Conservation (phyloP, 345 rosid species). For the Xanthoceras sorbifolium region DNA sequence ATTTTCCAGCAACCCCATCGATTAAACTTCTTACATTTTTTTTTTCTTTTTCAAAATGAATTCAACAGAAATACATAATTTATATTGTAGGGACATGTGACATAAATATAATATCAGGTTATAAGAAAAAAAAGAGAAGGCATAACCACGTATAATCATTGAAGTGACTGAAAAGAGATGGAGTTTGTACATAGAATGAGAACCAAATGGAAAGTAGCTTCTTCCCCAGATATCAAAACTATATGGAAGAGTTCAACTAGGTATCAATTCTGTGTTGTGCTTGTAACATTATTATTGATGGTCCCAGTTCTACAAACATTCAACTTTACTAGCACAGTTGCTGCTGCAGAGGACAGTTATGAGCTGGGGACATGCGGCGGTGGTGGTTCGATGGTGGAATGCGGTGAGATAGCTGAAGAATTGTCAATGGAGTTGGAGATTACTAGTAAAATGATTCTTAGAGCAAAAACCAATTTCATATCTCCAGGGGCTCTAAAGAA, state of each 20-base stretch:
- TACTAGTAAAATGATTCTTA: constrained; percentile 13
- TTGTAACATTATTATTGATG: neutral
- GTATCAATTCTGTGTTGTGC: neutral
- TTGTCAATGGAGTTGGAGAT: constrained; percentile 17
- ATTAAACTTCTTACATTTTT: neutral
- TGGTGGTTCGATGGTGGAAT: constrained; percentile 17
- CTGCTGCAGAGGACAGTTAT: neutral
- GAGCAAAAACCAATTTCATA: neutral
- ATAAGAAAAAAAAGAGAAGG: neutral
- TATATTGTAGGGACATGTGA: neutral
- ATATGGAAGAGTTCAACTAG: no score
- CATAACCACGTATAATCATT: neutral
- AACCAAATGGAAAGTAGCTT: neutral
- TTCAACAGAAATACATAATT: no score
- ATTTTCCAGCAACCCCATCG: neutral
- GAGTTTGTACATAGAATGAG: neutral
- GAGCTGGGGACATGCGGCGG: neutral
- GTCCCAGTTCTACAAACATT: neutral
- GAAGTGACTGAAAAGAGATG: neutral
- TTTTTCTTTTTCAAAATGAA: no score
- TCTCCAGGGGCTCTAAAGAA: constrained; percentile 13
- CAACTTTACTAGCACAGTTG: neutral
- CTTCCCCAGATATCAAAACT: neutral
- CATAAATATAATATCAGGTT: no score
- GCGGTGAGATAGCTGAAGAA: constrained; percentile 17